phyloP scores from a whole-genome alignment of 441 rosid species.

The Pelargonium citronellum region DNA sequence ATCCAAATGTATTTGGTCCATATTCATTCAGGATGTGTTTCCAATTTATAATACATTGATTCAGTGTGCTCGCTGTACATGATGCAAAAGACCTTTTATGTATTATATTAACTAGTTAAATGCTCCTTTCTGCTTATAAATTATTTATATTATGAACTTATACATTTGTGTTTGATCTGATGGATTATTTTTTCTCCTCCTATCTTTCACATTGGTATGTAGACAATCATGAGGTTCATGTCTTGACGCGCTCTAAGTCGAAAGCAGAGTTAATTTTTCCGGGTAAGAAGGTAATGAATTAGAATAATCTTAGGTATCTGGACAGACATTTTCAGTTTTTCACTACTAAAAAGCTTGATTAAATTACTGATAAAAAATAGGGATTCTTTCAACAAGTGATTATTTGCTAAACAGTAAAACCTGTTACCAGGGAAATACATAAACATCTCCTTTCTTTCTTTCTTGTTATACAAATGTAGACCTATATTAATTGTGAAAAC shows the following conservation, averaged over 20 bases:
- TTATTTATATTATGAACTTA: not conserved
- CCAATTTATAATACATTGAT: not conserved
- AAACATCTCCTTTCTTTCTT: not conserved
- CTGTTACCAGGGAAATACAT: not conserved
- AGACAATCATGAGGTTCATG: constrained; percentile 61
- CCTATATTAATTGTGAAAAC: not conserved
- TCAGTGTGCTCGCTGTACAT: not conserved
- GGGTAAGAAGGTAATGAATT: constrained; percentile 88
- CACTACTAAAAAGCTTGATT: not conserved
- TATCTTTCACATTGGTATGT: constrained; percentile 25
- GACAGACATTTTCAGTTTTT: constrained; percentile 16
- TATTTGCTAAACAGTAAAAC: not conserved
- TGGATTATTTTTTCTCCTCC: not conserved
- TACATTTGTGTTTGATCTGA: not conserved
- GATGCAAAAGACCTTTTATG: not conserved
- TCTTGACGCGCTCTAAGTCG: constrained; percentile 79
- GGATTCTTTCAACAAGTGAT: constrained; percentile 3
- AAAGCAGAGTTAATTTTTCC: constrained; percentile 84
- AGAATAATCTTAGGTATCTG: constrained; percentile 11
- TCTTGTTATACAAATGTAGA: not conserved
- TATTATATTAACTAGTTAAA: not conserved
- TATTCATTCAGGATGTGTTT: not conserved
- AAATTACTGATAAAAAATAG: not conserved
- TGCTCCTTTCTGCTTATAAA: not conserved
- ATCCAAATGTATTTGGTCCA: not conserved